Percentiles rank a stretch among this genome's conserved stretches.
These are phyloP conservation scores for Rubia tinctorum DNA, from an alignment of 305 asterid genomes.

Conservation along the genomic window DNA sequence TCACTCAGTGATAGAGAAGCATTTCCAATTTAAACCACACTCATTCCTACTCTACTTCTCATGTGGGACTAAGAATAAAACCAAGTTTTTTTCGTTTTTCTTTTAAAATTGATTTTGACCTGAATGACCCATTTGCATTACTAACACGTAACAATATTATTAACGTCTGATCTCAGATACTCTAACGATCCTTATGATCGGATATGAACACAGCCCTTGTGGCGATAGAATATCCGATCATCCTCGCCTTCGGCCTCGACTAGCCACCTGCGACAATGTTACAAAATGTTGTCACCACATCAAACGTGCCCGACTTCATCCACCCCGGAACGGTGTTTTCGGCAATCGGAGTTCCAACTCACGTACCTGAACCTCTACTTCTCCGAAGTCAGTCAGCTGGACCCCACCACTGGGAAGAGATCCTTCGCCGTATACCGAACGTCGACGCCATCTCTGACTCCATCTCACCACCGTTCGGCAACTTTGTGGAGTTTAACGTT, in stretches of 20 bases:
- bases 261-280: conserved; percentile 38
- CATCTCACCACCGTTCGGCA: conserved; percentile 44
- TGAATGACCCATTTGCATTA: too few relatives aligned
- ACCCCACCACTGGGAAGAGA: conserved; percentile 29
- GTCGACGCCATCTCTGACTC: conserved; percentile 4
- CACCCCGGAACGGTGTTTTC: conserved; percentile 28
- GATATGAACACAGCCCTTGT: conserved; percentile 41
- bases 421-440: conserved; percentile 35
- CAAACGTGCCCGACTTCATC: conserved; percentile 14
- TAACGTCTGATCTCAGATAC: conserved; percentile 30
- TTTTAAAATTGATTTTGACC: too few relatives aligned
- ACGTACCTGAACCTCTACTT: conserved; percentile 49
- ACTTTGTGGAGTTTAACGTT: conserved; percentile 13
- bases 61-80: too few relatives aligned
- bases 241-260: conserved; percentile 2
- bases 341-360: neutral
- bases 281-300: conserved; percentile 33
- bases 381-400: conserved; percentile 43
- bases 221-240: conserved; percentile 13
- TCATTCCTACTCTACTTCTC: too few relatives aligned
- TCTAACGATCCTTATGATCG: conserved; percentile 51
- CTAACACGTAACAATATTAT: too few relatives aligned
- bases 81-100: too few relatives aligned
- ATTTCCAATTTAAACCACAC: too few relatives aligned
- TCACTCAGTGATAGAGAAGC: too few relatives aligned